A percentile compares a stretch with the other conserved stretches of the same genome.
These are phyloP conservation scores for Aureobasidium sp. DNA, from an alignment of 2,329 filamentous ascomycete genomes.

Conservation along the genomic window DNA sequence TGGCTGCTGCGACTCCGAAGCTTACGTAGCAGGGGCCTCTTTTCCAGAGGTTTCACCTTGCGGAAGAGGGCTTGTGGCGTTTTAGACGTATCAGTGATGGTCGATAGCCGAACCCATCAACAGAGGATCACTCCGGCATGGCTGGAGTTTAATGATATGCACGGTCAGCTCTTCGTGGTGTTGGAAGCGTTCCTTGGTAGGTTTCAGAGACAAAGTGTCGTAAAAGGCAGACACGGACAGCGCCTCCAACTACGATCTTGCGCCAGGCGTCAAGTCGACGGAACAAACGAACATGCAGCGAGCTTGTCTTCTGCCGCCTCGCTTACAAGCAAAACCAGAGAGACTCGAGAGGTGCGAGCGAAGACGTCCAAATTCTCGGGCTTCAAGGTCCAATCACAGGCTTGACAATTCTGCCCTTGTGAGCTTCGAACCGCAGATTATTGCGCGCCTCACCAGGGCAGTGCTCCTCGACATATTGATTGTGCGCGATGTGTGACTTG, in stretches of 20 bases:
- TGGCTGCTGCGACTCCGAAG: slow-evolving; percentile 9
- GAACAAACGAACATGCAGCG: background rate
- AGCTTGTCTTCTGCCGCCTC: slow-evolving; percentile 9
- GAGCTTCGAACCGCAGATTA: background rate
- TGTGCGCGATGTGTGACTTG: background rate
- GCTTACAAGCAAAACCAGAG: slow-evolving; percentile 2
- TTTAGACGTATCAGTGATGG: slow-evolving; percentile 16
- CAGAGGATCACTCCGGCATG: slow-evolving; percentile 14
- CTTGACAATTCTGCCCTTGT: slow-evolving; percentile 1
- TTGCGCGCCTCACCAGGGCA: slow-evolving; percentile 6
- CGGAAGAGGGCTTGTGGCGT: slow-evolving; percentile 9
- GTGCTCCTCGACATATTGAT: background rate
- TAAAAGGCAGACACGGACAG: slow-evolving; percentile 6
- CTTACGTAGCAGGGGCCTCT: slow-evolving; percentile 13
- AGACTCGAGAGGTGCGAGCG: background rate
- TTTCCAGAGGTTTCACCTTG: slow-evolving; percentile 7
- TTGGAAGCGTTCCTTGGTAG: slow-evolving; percentile 3
- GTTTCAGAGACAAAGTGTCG: slow-evolving; percentile 4
- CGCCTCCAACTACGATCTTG: slow-evolving; percentile 7
- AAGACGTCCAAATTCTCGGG: slow-evolving; percentile 9
- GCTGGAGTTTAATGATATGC: slow-evolving; percentile 14
- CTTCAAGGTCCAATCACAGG: slow-evolving; percentile 3
- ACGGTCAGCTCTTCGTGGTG: slow-evolving; percentile 10
- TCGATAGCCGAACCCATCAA: slow-evolving; percentile 15
- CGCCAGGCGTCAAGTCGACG: slow-evolving; percentile 10